Conservation (phyloP, 2,329 filamentous ascomycete genomes). For the Trichoderma sp. region DNA sequence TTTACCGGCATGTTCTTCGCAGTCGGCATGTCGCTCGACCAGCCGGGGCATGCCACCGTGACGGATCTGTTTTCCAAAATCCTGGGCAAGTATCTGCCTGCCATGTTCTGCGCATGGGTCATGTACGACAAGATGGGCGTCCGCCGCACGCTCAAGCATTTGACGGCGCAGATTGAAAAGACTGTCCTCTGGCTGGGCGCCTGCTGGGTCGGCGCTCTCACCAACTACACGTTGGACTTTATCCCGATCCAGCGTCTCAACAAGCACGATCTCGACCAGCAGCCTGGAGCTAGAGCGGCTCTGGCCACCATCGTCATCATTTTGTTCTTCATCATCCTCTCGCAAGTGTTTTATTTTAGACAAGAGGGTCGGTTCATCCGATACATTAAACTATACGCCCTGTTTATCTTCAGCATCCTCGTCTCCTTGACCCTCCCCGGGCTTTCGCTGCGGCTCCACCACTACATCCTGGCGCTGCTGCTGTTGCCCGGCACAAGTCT, state of each 20-base stretch:
- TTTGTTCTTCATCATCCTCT: conserved; percentile 64
- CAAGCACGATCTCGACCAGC: conserved; percentile 79
- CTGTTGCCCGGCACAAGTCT: conserved; percentile 84
- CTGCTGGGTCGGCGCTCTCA: conserved; percentile 86
- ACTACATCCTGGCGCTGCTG: conserved; percentile 86
- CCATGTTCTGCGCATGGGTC: conserved; percentile 81
- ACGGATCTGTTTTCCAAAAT: conserved; percentile 72
- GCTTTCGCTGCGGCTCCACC: conserved; percentile 83
- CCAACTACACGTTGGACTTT: conserved; percentile 92
- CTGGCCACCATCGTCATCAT: conserved; percentile 72
- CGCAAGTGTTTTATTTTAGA: conserved; percentile 82
- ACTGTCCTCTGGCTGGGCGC: conserved; percentile 84
- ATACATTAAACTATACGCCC: conserved; percentile 73
- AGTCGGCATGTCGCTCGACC: conserved; percentile 84
- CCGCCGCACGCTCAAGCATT: conserved; percentile 63
- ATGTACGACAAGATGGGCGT: conserved; percentile 82
- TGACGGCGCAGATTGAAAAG: conserved; percentile 85
- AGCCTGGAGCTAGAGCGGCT: conserved; percentile 84
- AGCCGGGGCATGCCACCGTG: conserved; percentile 66
- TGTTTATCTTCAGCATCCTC: conserved; percentile 65
- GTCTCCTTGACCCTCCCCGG: conserved; percentile 69
- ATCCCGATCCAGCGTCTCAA: conserved; percentile 94
- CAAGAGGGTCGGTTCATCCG: conserved; percentile 76
- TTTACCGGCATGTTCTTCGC: conserved; percentile 87
- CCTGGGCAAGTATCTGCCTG: conserved; percentile 78